Percentiles rank a stretch among this genome's conserved stretches.
Conservation (phyloP, 108 stramenopile genomes). For the Skeletonema marinoi region DNA sequence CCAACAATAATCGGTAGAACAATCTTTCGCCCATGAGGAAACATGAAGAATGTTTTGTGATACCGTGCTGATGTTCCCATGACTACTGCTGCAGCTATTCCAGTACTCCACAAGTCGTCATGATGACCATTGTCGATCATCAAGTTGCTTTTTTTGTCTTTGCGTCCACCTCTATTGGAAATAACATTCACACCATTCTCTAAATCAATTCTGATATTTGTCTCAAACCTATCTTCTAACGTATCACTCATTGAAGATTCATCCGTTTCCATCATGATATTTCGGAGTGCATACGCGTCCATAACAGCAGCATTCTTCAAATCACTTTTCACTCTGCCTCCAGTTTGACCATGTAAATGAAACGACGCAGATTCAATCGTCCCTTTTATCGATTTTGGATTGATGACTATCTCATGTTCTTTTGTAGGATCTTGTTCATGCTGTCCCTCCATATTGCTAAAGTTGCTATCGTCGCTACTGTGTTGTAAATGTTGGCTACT, state of each 20-base stretch:
- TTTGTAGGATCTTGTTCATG: too few species aligned
- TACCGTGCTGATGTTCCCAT: slow-evolving; percentile 29
- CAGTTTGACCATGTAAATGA: slow-evolving; percentile 5
- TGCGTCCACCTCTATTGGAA: neutral
- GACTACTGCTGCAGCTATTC: slow-evolving; percentile 33
- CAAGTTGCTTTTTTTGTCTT: neutral
- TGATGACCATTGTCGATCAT: neutral
- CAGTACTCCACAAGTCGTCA: slow-evolving; percentile 32
- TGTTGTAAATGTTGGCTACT: too few species aligned
- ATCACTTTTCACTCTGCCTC: slow-evolving; percentile 13
- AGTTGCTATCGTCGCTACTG: too few species aligned
- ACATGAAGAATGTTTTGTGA: slow-evolving; percentile 39
- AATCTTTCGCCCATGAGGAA: slow-evolving; percentile 31
- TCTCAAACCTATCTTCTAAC: neutral
- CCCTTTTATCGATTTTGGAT: too few species aligned
- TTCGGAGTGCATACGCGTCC: slow-evolving; percentile 12
- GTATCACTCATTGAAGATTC: neutral
- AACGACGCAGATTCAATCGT: too few species aligned
- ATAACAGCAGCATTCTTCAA: slow-evolving; percentile 20
- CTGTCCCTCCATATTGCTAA: too few species aligned
- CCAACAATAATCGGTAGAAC: slow-evolving; percentile 26
- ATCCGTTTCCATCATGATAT: slow-evolving; percentile 1
- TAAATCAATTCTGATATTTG: neutral
- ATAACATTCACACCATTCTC: neutral
- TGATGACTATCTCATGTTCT: too few species aligned